phyloP scores from a whole-genome alignment of 352 stramenopile genomes.

The Phytophthora constricta region DNA sequence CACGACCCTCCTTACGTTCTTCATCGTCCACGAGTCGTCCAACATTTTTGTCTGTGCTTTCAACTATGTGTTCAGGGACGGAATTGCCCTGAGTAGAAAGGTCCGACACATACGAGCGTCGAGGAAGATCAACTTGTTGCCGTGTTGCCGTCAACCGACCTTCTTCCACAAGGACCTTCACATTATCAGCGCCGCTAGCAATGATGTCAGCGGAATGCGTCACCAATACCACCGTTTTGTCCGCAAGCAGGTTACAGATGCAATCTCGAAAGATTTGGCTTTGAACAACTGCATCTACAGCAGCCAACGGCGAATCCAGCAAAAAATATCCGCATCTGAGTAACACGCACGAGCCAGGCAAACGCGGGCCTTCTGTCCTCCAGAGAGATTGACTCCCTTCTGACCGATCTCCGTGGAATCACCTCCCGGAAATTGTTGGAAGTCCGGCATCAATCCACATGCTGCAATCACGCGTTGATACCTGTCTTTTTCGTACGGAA shows the following conservation, averaged over 20 bases:
- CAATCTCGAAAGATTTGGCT: constrained; percentile 86
- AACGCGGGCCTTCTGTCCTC: constrained; percentile 91
- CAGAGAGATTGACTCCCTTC: constrained; percentile 94
- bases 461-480: constrained; percentile 65
- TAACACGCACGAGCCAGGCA: constrained; percentile 75
- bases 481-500: constrained; percentile 48
- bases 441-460: constrained; percentile 87
- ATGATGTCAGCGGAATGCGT: constrained; percentile 90
- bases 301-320: constrained; percentile 92
- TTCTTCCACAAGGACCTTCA: constrained; percentile 37
- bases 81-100: constrained; percentile 8
- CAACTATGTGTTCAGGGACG: constrained; percentile 6
- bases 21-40: constrained; percentile 50
- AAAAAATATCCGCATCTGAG: constrained; percentile 71
- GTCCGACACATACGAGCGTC: constrained; percentile 12
- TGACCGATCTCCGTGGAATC: constrained; percentile 95
- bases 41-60: not conserved
- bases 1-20: constrained; percentile 49
- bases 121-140: constrained; percentile 7
- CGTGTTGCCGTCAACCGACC: constrained; percentile 24
- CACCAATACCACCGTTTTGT: constrained; percentile 89
- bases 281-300: constrained; percentile 94
- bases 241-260: constrained; percentile 36
- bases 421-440: constrained; percentile 82
- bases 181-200: constrained; percentile 33